These are phyloP conservation scores for Claviceps sorghi DNA, from an alignment of 2,329 filamentous ascomycete genomes.

Conservation along the genomic window DNA sequence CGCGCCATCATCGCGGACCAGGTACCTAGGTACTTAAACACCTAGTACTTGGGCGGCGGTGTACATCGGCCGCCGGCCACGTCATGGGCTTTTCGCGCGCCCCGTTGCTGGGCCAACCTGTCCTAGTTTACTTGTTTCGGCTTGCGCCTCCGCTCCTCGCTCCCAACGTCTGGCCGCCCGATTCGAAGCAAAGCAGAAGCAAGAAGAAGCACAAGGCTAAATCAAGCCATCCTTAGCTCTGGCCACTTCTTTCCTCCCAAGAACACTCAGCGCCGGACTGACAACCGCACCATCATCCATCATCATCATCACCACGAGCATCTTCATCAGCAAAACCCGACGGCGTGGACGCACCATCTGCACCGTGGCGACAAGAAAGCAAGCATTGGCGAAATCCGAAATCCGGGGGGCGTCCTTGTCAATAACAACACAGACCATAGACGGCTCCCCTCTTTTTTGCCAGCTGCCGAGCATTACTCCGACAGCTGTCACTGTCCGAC, in stretches of 20 bases:
- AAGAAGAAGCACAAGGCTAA: conserved; percentile 1
- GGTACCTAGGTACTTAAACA: too few relatives aligned
- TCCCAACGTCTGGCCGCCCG: conserved; percentile 5
- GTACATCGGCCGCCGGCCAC: neutral
- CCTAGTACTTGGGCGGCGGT: neutral
- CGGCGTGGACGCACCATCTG: neutral
- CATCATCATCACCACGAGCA: conserved; percentile 1
- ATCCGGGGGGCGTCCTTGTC: neutral
- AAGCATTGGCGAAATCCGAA: neutral
- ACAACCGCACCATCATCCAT: neutral
- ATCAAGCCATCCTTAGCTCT: neutral
- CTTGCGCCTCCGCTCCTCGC: neutral
- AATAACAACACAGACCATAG: conserved; percentile 2
- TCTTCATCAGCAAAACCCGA: conserved; percentile 1
- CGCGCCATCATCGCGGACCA: neutral
- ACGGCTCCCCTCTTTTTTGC: neutral
- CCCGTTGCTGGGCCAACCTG: conserved; percentile 22
- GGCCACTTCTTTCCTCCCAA: neutral
- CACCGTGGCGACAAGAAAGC: neutral
- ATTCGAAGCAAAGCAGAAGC: neutral
- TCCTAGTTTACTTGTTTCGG: conserved; percentile 14
- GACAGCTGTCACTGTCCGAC: neutral
- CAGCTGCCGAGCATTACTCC: conserved; percentile 1
- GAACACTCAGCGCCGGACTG: neutral
- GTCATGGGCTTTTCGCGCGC: neutral